Conservation (phyloP, 306 rosid genomes). For the Hippophae rhamnoides region DNA sequence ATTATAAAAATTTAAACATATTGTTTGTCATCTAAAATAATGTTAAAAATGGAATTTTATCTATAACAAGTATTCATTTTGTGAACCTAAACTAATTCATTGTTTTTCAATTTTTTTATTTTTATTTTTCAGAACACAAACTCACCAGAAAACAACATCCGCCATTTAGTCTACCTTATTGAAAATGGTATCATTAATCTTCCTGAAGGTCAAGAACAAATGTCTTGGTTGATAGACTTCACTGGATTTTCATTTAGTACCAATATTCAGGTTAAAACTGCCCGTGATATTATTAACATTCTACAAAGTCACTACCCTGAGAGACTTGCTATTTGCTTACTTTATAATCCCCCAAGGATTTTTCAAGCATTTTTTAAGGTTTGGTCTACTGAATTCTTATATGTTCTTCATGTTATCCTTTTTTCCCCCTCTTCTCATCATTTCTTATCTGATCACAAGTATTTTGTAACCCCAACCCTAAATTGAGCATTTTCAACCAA, state of each 20-base stretch:
- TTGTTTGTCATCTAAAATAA: no score
- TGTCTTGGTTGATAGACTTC: constrained; percentile 90
- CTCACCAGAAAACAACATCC: constrained; percentile 47
- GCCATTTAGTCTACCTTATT: constrained; percentile 63
- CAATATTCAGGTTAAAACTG: constrained; percentile 46
- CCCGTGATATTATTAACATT: constrained; percentile 63
- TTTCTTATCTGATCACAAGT: not conserved
- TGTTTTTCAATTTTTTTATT: not conserved
- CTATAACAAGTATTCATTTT: not conserved
- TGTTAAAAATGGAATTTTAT: not conserved
- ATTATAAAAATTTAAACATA: no score
- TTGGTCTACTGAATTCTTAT: constrained; percentile 11
- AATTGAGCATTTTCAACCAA: no score
- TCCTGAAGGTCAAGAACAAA: constrained; percentile 72
- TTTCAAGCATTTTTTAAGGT: constrained; percentile 91
- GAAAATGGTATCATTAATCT: constrained; percentile 85
- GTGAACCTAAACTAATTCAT: constrained; percentile 4
- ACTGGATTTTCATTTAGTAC: constrained; percentile 57
- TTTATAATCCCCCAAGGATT: constrained; percentile 78
- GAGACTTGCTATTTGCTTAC: constrained; percentile 67
- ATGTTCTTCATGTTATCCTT: not conserved
- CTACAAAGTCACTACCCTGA: constrained; percentile 90
- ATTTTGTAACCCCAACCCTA: not conserved
- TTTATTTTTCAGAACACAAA: constrained; percentile 48
- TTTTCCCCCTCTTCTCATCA: not conserved